Evolutionary conservation across 176 grass and related monocot species (phyloP).

Genomic region (Carex cristatella): DNA sequence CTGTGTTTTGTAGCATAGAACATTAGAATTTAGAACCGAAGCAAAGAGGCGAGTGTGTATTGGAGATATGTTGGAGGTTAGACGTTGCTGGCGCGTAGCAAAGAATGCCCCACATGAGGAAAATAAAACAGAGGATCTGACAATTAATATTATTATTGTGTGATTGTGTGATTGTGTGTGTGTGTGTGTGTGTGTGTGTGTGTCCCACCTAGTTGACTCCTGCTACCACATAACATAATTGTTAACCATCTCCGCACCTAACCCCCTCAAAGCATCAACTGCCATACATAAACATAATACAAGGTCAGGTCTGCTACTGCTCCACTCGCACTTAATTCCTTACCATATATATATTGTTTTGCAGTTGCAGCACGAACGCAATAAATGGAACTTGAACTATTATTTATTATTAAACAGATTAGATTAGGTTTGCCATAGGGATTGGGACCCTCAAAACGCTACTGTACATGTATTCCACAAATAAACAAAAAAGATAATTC

Average conservation of each 20-base stretch:
- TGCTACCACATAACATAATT: slow-evolving; percentile 15
- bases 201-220: slow-evolving; percentile 23
- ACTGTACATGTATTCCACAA: not conserved
- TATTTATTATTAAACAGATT: not conserved
- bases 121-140: slow-evolving; percentile 18
- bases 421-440: not conserved
- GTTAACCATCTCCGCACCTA: slow-evolving; percentile 20
- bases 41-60: not conserved
- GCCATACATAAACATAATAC: not conserved
- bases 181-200: not conserved
- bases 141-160: not conserved
- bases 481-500: not conserved
- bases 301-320: not conserved
- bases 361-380: not conserved
- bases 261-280: not conserved
- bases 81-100: slow-evolving; percentile 15
- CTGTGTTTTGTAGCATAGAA: not conserved
- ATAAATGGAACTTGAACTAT: not conserved
- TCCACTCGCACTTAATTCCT: not conserved
- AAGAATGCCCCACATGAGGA: slow-evolving; percentile 15
- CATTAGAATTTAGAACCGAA: too few relatives aligned
- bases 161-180: too few relatives aligned
- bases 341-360: not conserved
- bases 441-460: not conserved
- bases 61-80: slow-evolving; percentile 1